These are phyloP conservation scores for Verruconis gallopava DNA, from an alignment of 2,329 filamentous ascomycete species.

Conservation along the genomic window DNA sequence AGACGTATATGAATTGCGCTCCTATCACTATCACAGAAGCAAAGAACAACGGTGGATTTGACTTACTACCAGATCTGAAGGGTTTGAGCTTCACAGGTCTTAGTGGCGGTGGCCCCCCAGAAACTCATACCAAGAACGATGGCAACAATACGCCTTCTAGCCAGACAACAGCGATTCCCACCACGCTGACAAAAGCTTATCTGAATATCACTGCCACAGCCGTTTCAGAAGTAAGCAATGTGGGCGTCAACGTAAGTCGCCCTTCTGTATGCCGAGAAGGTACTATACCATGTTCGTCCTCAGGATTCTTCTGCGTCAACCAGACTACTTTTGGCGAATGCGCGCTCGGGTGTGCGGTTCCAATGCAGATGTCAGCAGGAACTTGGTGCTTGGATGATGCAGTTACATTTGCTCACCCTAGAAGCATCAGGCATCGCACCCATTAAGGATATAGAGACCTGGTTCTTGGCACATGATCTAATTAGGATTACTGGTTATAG, in stretches of 20 bases:
- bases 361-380: conserved; percentile 3
- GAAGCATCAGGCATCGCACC: too few relatives aligned
- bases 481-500: too few relatives aligned
- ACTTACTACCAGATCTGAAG: conserved; percentile 6
- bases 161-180: conserved; percentile 1
- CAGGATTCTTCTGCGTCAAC: conserved; percentile 4
- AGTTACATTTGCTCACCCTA: conserved; percentile 3
- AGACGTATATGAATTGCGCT: conserved; percentile 9
- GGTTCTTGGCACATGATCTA: too few relatives aligned
- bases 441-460: too few relatives aligned
- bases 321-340: conserved; percentile 4
- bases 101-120: conserved; percentile 3
- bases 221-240: conserved; percentile 1
- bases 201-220: conserved; percentile 1
- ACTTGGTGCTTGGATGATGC: conserved; percentile 4
- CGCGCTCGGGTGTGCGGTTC: not conserved
- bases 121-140: not conserved
- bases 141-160: not conserved
- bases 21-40: conserved; percentile 7
- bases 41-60: conserved; percentile 6
- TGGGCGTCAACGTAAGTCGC: conserved; percentile 3
- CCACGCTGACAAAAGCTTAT: conserved; percentile 1
- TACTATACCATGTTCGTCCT: conserved; percentile 3
- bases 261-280: conserved; percentile 2
- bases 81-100: conserved; percentile 8